Conservation (phyloP, 106 monocot species). For the Chionographis japonica region DNA sequence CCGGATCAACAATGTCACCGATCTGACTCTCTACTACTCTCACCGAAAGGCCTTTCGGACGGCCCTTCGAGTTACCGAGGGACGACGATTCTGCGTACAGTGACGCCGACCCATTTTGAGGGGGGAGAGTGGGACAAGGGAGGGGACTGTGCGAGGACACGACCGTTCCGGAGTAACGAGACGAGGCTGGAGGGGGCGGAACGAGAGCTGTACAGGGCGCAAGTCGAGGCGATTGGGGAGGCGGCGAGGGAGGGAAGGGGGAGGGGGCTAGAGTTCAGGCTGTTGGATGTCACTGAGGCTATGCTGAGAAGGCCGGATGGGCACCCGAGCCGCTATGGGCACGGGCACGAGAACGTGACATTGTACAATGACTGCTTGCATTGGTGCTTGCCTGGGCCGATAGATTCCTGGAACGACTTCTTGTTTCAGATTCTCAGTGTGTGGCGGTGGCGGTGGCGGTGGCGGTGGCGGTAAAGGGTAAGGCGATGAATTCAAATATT, state of each 20-base stretch:
- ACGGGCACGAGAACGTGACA: too few species aligned
- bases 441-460: too few species aligned
- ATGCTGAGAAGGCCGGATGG: conserved; percentile 21
- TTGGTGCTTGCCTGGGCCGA: too few species aligned
- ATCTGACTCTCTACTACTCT: not conserved
- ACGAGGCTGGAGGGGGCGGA: not conserved
- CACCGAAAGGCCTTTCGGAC: conserved; percentile 17
- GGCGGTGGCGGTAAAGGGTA: too few species aligned
- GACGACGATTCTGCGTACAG: conserved; percentile 7
- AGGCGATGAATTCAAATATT: too few species aligned
- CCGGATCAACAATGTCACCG: not conserved
- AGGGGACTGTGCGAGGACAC: conserved; percentile 12
- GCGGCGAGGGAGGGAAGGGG: conserved; percentile 3
- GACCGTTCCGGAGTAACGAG: not conserved
- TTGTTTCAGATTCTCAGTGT: too few species aligned
- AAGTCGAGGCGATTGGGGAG: conserved; percentile 7
- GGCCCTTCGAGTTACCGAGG: conserved; percentile 11
- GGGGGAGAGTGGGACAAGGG: conserved; percentile 17
- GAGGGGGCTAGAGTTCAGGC: conserved; percentile 1
- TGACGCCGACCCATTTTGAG: conserved; percentile 14
- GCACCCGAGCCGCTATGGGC: conserved; percentile 7
- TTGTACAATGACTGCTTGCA: too few species aligned
- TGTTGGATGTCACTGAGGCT: conserved; percentile 5
- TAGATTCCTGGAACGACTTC: too few species aligned
- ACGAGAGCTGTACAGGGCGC: not conserved